phyloP scores from a whole-genome alignment of 2,329 filamentous ascomycete species.

The Trichoderma pleuroti region DNA sequence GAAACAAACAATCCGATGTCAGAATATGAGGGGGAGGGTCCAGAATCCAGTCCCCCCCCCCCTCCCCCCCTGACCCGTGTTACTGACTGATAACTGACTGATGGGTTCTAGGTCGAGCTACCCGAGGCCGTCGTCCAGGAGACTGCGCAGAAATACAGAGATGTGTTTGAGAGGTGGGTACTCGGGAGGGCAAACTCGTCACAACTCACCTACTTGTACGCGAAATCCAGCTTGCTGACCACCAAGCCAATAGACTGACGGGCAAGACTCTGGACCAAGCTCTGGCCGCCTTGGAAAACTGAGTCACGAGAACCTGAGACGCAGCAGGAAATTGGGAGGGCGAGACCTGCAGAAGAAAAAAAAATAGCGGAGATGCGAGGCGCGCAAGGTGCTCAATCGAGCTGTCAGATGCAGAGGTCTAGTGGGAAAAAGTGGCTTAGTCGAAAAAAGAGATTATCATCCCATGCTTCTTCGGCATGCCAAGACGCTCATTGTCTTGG shows the following conservation, averaged over 20 bases:
- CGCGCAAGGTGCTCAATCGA: not conserved
- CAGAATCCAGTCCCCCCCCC: not conserved
- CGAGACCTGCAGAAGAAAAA: not conserved
- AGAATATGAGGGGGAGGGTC: not conserved
- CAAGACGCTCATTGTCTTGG: not conserved
- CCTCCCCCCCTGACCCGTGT: not conserved
- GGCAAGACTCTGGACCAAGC: conserved; percentile 21
- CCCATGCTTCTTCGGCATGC: not conserved
- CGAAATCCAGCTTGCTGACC: not conserved
- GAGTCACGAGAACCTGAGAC: not conserved
- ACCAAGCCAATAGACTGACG: conserved; percentile 14
- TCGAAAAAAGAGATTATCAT: not conserved
- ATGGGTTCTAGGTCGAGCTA: not conserved
- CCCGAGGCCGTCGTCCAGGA: conserved; percentile 66
- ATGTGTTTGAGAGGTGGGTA: conserved; percentile 54
- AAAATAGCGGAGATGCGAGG: not conserved
- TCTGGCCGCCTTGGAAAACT: conserved; percentile 17
- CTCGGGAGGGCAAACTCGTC: not conserved
- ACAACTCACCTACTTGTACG: not conserved
- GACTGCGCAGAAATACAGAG: conserved; percentile 70
- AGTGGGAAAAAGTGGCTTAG: not conserved
- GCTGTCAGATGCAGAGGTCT: not conserved
- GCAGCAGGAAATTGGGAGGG: not conserved
- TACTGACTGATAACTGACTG: not conserved
- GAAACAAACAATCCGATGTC: not conserved